These are phyloP conservation scores for Saturnispora bothae DNA, from an alignment of 805 yeast genomes.

Conservation along the genomic window DNA sequence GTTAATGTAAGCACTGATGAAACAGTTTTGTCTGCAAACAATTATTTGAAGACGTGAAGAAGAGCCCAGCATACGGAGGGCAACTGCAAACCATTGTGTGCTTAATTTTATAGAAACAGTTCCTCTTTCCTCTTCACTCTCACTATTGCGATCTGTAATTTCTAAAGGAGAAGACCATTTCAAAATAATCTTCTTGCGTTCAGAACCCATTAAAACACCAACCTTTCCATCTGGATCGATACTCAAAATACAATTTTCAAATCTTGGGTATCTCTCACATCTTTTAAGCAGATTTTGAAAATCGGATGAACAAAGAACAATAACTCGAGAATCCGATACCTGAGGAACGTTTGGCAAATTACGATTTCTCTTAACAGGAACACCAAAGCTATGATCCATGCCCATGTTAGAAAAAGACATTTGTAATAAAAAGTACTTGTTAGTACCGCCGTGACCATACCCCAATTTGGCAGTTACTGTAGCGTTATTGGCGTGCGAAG, in stretches of 20 bases:
- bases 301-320: background rate
- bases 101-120: no score
- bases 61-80: conserved; percentile 47
- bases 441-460: background rate
- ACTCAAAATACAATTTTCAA: conserved; percentile 39
- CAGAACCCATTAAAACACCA: conserved; percentile 39
- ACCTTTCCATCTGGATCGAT: conserved; percentile 42
- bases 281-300: conserved; percentile 44
- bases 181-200: no score
- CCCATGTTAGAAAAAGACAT: background rate
- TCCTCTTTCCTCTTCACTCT: no score
- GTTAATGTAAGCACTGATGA: conserved; percentile 57
- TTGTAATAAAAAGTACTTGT: no score
- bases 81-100: no score
- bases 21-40: conserved; percentile 40
- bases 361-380: conserved; percentile 25
- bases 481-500: background rate
- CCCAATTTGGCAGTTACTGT: background rate
- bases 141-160: no score
- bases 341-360: background rate
- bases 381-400: no score
- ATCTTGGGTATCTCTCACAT: conserved; percentile 52
- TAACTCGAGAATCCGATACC: background rate
- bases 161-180: no score
- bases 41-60: conserved; percentile 54